These are phyloP conservation scores for Thelonectria discophora DNA, from an alignment of 2,329 filamentous ascomycete genomes.

Conservation along the genomic window DNA sequence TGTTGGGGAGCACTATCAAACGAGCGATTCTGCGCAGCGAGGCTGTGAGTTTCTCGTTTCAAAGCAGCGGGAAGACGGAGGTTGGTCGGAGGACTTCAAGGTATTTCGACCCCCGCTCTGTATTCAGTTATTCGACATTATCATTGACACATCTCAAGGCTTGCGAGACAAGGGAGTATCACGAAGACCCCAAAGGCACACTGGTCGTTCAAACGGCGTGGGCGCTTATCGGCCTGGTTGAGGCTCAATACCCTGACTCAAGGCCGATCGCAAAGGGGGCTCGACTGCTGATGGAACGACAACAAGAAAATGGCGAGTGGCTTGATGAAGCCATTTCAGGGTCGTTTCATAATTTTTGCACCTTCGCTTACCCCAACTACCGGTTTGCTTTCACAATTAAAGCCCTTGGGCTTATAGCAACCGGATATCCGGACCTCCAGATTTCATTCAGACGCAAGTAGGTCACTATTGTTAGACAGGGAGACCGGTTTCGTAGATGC, in stretches of 20 bases:
- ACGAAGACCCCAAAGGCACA: slow-evolving; percentile 75
- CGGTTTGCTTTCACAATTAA: slow-evolving; percentile 95
- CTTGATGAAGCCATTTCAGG: slow-evolving; percentile 92
- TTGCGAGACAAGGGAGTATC: slow-evolving; percentile 78
- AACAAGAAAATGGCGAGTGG: slow-evolving; percentile 91
- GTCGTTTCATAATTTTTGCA: slow-evolving; percentile 97
- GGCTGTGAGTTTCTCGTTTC: slow-evolving; percentile 87
- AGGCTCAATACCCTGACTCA: slow-evolving; percentile 79
- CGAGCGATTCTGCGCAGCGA: slow-evolving; percentile 71
- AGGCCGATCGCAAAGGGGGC: slow-evolving; percentile 77
- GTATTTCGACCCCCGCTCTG: slow-evolving; percentile 46
- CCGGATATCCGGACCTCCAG: slow-evolving; percentile 71
- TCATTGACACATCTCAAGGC: slow-evolving; percentile 55
- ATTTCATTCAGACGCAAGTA: slow-evolving; percentile 42
- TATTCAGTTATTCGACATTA: not conserved
- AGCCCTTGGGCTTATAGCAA: slow-evolving; percentile 86
- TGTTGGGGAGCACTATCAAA: slow-evolving; percentile 81
- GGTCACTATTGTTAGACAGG: not conserved
- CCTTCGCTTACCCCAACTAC: slow-evolving; percentile 98
- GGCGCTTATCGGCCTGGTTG: slow-evolving; percentile 81
- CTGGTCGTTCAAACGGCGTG: slow-evolving; percentile 95
- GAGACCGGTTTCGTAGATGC: too few relatives aligned
- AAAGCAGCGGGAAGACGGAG: slow-evolving; percentile 86
- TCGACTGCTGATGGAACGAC: slow-evolving; percentile 80
- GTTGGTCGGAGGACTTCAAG: slow-evolving; percentile 94